phyloP scores from a whole-genome alignment of 2,329 filamentous ascomycete genomes.

The Xylariaceae sp. region DNA sequence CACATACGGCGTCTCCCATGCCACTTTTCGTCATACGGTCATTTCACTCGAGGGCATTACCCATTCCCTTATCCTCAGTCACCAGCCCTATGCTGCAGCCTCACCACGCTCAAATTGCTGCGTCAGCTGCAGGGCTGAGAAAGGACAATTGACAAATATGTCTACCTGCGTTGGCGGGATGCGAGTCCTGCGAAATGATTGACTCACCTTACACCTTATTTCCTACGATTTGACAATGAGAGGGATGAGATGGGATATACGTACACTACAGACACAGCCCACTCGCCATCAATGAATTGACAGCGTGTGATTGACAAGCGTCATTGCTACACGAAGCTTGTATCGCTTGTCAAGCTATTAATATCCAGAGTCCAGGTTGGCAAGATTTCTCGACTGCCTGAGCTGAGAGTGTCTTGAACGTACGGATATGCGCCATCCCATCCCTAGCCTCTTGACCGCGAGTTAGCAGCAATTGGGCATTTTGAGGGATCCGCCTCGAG shows the following conservation, averaged over 20 bases:
- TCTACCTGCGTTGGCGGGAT: neutral
- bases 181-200: neutral
- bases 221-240: neutral
- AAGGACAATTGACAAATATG: neutral
- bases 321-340: constrained; percentile 2
- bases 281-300: neutral
- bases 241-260: neutral
- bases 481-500: neutral
- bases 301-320: neutral
- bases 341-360: constrained; percentile 1
- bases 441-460: neutral
- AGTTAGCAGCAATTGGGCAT: constrained; percentile 2
- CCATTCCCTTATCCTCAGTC: neutral
- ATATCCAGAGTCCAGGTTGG: constrained; percentile 9
- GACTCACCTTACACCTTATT: neutral
- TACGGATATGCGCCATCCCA: neutral
- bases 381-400: neutral
- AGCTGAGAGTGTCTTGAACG: constrained; percentile 6
- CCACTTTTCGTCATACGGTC: neutral
- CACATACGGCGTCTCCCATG: neutral
- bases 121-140: neutral
- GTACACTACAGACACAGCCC: neutral
- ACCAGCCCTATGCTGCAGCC: neutral
- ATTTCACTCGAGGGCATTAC: neutral
- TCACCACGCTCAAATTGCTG: neutral